Conservation (phyloP, 345 rosid genomes). For the Dipteronia dyeriana region DNA sequence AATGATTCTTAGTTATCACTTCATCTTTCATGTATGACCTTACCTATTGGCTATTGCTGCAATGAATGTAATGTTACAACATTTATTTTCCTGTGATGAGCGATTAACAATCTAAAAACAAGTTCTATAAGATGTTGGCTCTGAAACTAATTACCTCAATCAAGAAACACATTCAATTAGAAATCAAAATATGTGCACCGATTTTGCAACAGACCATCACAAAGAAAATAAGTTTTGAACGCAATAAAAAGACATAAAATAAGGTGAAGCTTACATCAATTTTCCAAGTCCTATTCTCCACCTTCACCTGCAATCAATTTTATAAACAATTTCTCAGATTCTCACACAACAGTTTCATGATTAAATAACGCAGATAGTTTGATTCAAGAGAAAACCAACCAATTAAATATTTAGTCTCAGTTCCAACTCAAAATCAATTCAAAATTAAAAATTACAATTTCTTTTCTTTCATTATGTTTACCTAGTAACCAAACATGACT, state of each 20-base stretch:
- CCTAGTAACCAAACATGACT: background rate
- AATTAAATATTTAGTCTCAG: background rate
- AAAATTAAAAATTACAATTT: background rate
- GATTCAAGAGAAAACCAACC: background rate
- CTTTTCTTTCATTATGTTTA: background rate
- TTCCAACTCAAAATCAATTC: background rate
- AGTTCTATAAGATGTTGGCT: background rate
- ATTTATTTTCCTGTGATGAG: too few species aligned
- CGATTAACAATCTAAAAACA: background rate
- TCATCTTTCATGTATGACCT: background rate
- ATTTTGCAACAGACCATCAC: background rate
- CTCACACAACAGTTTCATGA: background rate
- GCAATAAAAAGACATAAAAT: background rate
- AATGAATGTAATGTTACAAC: too few species aligned
- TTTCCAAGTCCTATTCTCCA: conserved; percentile 90
- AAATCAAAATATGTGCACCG: background rate
- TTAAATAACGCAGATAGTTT: background rate
- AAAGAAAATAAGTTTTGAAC: background rate
- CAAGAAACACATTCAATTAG: background rate
- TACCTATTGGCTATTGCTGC: background rate
- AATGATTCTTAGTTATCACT: background rate
- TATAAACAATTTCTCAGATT: conserved; percentile 7
- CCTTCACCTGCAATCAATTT: conserved; percentile 79
- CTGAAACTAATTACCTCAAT: background rate
- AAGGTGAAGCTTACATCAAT: conserved; percentile 61